Conservation (phyloP, 371 early-diverging fungal species). For the Sporodiniella umbellata region DNA sequence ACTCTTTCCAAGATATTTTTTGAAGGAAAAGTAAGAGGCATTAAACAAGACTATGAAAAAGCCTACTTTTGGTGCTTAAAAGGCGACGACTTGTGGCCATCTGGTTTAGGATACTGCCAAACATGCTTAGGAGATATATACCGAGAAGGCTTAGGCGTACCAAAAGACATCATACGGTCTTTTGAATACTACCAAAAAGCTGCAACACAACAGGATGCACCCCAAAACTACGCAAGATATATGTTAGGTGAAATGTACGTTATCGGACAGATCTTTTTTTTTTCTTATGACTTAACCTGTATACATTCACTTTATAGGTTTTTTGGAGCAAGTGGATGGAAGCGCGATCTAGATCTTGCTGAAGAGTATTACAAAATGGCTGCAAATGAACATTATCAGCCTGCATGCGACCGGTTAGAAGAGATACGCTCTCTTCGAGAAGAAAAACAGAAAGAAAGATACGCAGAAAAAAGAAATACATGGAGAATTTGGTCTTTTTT, state of each 20-base stretch:
- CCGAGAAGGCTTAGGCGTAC: constrained; percentile 39
- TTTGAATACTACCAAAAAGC: constrained; percentile 51
- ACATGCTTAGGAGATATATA: constrained; percentile 46
- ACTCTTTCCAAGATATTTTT: constrained; percentile 36
- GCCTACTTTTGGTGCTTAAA: constrained; percentile 42
- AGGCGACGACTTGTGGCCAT: constrained; percentile 51
- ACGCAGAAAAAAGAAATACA: constrained; percentile 8
- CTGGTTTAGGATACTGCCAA: constrained; percentile 48
- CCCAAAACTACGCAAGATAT: constrained; percentile 48
- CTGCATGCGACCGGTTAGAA: constrained; percentile 22
- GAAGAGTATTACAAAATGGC: constrained; percentile 44
- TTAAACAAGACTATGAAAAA: constrained; percentile 37
- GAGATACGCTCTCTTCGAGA: constrained; percentile 16
- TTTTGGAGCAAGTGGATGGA: constrained; percentile 41
- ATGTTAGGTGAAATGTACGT: constrained; percentile 49
- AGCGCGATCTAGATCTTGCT: constrained; percentile 34
- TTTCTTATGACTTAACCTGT: too few species aligned
- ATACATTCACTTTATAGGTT: constrained; percentile 43
- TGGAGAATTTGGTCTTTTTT: constrained; percentile 29
- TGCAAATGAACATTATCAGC: constrained; percentile 38
- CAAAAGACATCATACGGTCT: constrained; percentile 32
- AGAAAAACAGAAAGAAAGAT: constrained; percentile 11
- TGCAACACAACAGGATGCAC: constrained; percentile 45
- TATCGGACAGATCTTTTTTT: too few species aligned
- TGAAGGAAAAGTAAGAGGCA: constrained; percentile 25